Percentiles rank a stretch among this genome's conserved stretches.
These are phyloP conservation scores for Rubia peregrina DNA, from an alignment of 305 asterid species.

Conservation along the genomic window DNA sequence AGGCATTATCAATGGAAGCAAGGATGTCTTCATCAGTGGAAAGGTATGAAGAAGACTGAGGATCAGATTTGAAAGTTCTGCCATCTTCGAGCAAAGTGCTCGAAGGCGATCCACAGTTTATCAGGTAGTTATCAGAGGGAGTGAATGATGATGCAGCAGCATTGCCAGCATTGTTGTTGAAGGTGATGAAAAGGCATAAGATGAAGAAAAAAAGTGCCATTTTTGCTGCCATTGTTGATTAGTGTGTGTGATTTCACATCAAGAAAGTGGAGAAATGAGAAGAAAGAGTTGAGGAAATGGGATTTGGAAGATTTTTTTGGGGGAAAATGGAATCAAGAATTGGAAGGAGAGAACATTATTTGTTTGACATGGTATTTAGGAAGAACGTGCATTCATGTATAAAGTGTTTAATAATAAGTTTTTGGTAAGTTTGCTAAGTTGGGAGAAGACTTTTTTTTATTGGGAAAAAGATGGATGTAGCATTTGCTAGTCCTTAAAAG, in stretches of 20 bases:
- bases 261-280: conserved; percentile 16
- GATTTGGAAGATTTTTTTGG: background rate
- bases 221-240: background rate
- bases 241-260: background rate
- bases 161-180: conserved; percentile 18
- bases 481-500: background rate
- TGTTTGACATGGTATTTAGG: conserved; percentile 48
- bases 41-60: conserved; percentile 67
- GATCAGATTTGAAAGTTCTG: conserved; percentile 69
- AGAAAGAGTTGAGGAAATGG: conserved; percentile 11
- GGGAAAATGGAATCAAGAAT: background rate
- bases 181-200: conserved; percentile 14
- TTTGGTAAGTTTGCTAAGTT: conserved; percentile 5
- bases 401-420: conserved; percentile 8
- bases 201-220: conserved; percentile 1
- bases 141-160: conserved; percentile 21
- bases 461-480: background rate
- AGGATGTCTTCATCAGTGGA: conserved; percentile 70
- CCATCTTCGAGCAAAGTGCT: conserved; percentile 58
- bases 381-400: conserved; percentile 58
- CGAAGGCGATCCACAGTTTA: conserved; percentile 67
- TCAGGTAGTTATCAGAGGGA: conserved; percentile 65
- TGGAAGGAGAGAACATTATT: conserved; percentile 10
- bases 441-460: conserved; percentile 22
- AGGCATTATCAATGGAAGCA: conserved; percentile 26